A percentile compares a stretch with the other conserved stretches of the same genome.
Conservation (phyloP, 768 basidiomycete species). For the Trametes sanguinea region DNA sequence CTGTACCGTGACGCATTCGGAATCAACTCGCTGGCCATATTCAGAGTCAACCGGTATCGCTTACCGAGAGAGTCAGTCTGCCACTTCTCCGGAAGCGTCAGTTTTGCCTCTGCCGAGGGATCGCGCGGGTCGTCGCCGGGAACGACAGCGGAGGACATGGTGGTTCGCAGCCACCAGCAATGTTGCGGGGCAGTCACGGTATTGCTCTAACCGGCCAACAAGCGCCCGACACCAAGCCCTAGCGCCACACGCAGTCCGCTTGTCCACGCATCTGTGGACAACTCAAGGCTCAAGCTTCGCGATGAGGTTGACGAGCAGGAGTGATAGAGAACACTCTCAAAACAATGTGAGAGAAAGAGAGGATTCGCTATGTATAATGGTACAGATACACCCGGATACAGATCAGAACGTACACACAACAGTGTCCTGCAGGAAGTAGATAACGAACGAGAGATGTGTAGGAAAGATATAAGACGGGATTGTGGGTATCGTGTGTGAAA, state of each 20-base stretch:
- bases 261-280: too few species aligned
- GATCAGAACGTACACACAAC: conserved; percentile 14
- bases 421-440: conserved; percentile 10
- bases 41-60: conserved; percentile 20
- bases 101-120: conserved; percentile 55
- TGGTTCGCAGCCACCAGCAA: conserved; percentile 19
- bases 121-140: conserved; percentile 64
- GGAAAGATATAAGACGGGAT: background rate
- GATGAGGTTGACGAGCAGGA: background rate
- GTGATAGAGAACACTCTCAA: background rate
- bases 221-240: background rate
- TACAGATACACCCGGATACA: conserved; percentile 17
- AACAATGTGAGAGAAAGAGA: too few species aligned
- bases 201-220: background rate
- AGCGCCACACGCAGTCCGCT: too few species aligned
- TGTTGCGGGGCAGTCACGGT: background rate
- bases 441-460: background rate
- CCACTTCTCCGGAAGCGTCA: conserved; percentile 69
- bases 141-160: conserved; percentile 23
- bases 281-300: too few species aligned
- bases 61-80: conserved; percentile 51
- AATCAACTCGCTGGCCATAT: background rate
- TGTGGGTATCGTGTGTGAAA: background rate
- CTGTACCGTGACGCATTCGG: conserved; percentile 17
- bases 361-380: conserved; percentile 1